These are phyloP conservation scores for Bipolaris sorokiniana DNA, from an alignment of 2,329 filamentous ascomycete genomes.

Conservation along the genomic window DNA sequence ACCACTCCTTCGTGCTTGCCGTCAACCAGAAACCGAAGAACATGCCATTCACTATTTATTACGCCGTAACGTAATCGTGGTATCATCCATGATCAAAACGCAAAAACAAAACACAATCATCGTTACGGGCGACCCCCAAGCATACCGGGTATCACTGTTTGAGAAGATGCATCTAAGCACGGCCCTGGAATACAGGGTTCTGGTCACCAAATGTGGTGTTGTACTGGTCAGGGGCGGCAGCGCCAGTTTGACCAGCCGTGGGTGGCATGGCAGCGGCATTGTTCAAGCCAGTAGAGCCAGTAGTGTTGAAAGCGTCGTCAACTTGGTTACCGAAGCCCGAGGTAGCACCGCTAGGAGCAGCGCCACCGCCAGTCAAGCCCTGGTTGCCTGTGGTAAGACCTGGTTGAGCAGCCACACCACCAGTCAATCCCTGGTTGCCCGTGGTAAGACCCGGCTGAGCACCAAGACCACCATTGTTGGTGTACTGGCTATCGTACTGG, in stretches of 20 bases:
- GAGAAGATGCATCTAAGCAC: constrained; percentile 27
- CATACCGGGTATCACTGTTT: constrained; percentile 16
- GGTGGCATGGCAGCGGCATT: constrained; percentile 5
- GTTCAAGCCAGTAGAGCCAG: constrained; percentile 14
- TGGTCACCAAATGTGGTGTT: constrained; percentile 52
- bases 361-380: constrained; percentile 21
- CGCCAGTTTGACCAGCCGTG: constrained; percentile 11
- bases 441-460: constrained; percentile 11
- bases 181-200: constrained; percentile 54
- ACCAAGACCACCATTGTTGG: constrained; percentile 18
- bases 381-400: constrained; percentile 9
- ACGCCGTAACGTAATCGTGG: constrained; percentile 34
- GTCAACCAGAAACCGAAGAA: constrained; percentile 14
- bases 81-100: constrained; percentile 41
- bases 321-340: constrained; percentile 54
- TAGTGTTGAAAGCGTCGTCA: constrained; percentile 50
- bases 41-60: constrained; percentile 22
- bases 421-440: constrained; percentile 19
- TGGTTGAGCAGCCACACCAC: constrained; percentile 12
- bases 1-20: neutral
- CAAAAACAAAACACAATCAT: constrained; percentile 32
- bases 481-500: constrained; percentile 26
- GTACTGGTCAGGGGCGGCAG: constrained; percentile 20
- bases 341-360: constrained; percentile 14
- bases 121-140: constrained; percentile 16